Evolutionary conservation across 148 eudicot species (phyloP), one percentile per base, ranked within the genome.

Genomic region (Dianthus caryophyllus): DNA sequence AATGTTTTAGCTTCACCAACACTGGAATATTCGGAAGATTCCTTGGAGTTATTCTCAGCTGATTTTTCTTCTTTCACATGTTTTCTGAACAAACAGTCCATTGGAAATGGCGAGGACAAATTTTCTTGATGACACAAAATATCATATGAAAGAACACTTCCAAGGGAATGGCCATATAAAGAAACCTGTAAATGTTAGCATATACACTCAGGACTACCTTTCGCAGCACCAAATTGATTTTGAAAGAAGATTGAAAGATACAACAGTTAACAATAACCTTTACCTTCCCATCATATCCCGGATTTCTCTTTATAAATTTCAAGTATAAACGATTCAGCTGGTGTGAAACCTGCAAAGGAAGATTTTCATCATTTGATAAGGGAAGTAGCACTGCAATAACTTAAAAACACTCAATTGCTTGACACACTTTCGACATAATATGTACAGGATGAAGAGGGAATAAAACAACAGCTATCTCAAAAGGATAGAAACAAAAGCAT

Each of bases 251-350:
- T 13, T 10, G 38, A 44, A 39, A 36, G 31, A 70, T 33, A 46
- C 33, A 29, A 16, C 6, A 27, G 47, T 62, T 13, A 41, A 18
- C 62, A 69, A 62, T 53, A 53, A 81, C 25, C 33, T 68, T 56
- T 78, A 94, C 98, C 98, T 94, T 94, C 73, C 98, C 97, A 71
- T 90, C 93, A 77, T 94, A 94, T 63, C 97, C 93, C 56, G 99
- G 99, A 83, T 94, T 90, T 76, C 99, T 83, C 76, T 86, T 88
- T 30, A 88, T 70, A 73, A 94, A 94, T 84, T 90, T 94, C 73
- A 84, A 66, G 78, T 94, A 94, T 62, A 94, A 73, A 48, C 76
- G 80, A 78, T 94, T 94, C 65, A 94, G 72, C 75, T 94, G 97
- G 82, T 81, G 81, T 60, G 99, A 94, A 31, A 94, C 97, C 99